Base-by-base conservation (phyloP, 2,329 filamentous ascomycete species). In the Mollisia scopiformis region DNA sequence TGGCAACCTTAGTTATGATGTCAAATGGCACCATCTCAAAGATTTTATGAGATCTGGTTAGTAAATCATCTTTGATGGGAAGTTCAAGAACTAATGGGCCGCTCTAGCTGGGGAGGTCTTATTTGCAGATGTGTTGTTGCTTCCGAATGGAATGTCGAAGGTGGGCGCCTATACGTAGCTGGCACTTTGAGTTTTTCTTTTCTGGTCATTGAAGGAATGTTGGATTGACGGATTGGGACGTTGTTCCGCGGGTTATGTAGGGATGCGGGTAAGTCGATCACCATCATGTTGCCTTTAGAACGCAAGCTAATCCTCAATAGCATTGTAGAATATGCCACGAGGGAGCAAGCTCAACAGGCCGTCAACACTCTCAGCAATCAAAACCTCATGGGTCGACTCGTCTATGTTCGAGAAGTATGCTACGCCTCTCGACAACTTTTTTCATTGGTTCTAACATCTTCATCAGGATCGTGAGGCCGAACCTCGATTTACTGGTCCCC, bases 131-230 rank as follows among this genome's bases (percentile, higher is more conserved):
- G 95, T 99, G 77, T 89, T 99, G 81, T 86, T 97, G 80, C 93
- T 99, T 89, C 95, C 95, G 76, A 99, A 99, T 87, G 95, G 95
- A 93, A 99, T 99, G 95, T 98, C 94, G 92, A 99, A 99, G 94
- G 94, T 98, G 93, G 92, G 92, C 93, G 88, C 89, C 85, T 90
- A 91, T 84, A 88, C 83, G 85, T 93, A 90, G 90, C 87, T 88
- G 86, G 91, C 91, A 86, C 87, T 87, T 80, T 88, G 77, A 80
- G 81, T 84, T 79, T 81, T 81, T 78, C 73, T 77, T 78, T 82
- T 79, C 78, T 80, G 75, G 74, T 75, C 76, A 75, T 90, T 92
- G 87, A 88, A 90, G 92, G 91, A 95, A 86, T 85, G 88, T 92
- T 95, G 92, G 93, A 91, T 96, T 97, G 93, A 97, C 94, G 94